Evolutionary conservation across 2,329 filamentous ascomycete genomes (phyloP), one percentile per base, ranked within the genome.

Genomic region (Calonectria hongkongensis): DNA sequence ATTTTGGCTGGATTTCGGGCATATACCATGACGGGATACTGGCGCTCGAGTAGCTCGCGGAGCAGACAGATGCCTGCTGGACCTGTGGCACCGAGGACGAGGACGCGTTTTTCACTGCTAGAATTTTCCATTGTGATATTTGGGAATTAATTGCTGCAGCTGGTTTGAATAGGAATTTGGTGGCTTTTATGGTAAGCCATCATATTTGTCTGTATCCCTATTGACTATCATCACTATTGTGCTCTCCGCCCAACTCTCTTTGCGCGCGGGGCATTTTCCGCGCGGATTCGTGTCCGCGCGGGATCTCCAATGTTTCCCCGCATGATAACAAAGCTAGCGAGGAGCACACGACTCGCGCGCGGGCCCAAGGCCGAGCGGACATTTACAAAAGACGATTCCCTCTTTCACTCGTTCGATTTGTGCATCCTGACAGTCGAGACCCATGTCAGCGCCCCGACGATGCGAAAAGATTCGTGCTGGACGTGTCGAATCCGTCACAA

Each of bases 401-500:
- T 54, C 39, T 21, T 1, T 33, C 30, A 36, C 18, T 8, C 45
- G 41, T 27, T 25, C n/a, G 6, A 21, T 13, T 54, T 48, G 54
- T 25, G 25, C 48, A 56, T 43, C 13, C 33, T 21, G 12, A 51
- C 10, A 36, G 12, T 36, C 33, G 33, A 8, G 30, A n/a, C 48
- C 58, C 48, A 58, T 64, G 30, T n/a, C 58, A 21, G 43, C 47
- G 43, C 39, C 48, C n/a, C n/a, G 43, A 36, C n/a, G 9, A 68
- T 25, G 47, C 62, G 16, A 47, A 71, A 64, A 10, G 27, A 39
- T 6, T 63, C 74, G 60, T 89, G 88, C 74, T 89, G 87, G 88
- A 89, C 88, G 0, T 90, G 89, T 70, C 86, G 87, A 12, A 82
- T 90, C 21, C 86, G 89, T n/a, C 86, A 86, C 68, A 90, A 90